Base-by-base conservation (phyloP, 2,329 filamentous ascomycete species). In the Microdochium nivale region DNA sequence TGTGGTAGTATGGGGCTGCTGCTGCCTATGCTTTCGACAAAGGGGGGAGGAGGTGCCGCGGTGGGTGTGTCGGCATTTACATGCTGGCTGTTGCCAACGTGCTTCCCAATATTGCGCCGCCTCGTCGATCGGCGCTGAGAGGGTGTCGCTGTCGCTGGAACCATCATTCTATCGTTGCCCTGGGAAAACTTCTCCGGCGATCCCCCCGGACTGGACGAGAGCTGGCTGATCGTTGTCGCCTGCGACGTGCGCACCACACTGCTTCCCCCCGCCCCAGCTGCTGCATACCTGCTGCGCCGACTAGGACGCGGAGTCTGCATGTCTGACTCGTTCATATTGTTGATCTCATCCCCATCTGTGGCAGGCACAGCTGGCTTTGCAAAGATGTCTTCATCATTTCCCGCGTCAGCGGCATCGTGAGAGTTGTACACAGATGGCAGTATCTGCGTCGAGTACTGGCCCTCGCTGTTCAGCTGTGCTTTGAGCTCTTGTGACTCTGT, bases 401-500 rank as follows among this genome's bases (percentile, higher is more conserved):
- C 37, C 54, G 21, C 40, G 16, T 44, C 40, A 19, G 14, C 7
- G n/a, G 9, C n/a, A 3, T 44, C 40, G n/a, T 44, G 13, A 23
- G n/a, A 19, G 40, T 44, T 23, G 19, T 44, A 19, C 7, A 23
- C 40, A 3, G 40, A 24, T 16, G 40, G 40, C 7, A 44, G 10
- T 46, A 61, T 60, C 49, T 70, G 67, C 1, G 69, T 71, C 14
- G 70, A 72, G 48, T 68, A 65, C 33, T 65, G 66, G 9, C 67
- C 65, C 23, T 80, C 77, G 56, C 69, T 74, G 32, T 68, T 67
- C 23, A 81, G 64, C 54, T 81, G 78, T 8, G 74, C 71, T 25
- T 69, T 72, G n/a, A 80, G 60, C 56, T 80, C 72, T 53, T 80
- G 76, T 2, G 77, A 79, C 16, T 76, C 64, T 2, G 73, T 73